Evolutionary conservation across 768 basidiomycete species (phyloP), one percentile per base, ranked within the genome.

Genomic region (Cystofilobasidium macerans): DNA sequence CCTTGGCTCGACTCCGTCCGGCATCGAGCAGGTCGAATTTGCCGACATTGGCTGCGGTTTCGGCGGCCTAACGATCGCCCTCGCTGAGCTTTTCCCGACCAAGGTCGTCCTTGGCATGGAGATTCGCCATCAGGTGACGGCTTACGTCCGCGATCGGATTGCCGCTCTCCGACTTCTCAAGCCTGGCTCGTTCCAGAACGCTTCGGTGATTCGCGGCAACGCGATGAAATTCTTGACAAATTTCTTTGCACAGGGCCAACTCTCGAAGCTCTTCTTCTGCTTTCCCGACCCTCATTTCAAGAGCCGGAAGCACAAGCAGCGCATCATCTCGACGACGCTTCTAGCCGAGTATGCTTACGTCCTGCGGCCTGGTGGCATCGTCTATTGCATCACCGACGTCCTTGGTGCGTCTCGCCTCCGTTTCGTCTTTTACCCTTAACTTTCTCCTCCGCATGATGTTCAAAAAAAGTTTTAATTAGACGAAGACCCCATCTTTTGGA

Each of bases 251-350:
- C 92, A 93, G 74, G 85, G 85, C 65, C 94, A 94, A 73, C 80
- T 99, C 42, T 86, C 87, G 24, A 85, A 94, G 57, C 81, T 99
- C 58, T 99, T 99, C 79, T 98, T 99, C 80, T 83, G 98, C 66
- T 99, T 98, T 78, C 95, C 95, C 47, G 95, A 99, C 77, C 95
- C 95, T 0, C 95, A 98, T 76, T 99, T 99, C 83, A 98, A 99
- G 76, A 81, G 83, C 12, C 85, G 93, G 72, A 99, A 99, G 76
- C 94, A 98, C 81, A 99, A 99, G 79, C 94, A 94, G 1, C 86
- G 95, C 73, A 98, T 98, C 75, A 93, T 98, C 74, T 95, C 93
- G 61, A 88, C 91, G 8, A 93, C 94, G n/a, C 82, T 99, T 35
- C 82, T 98, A 24, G 92, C 95, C 30, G 95, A 99, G 74, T 99